phyloP scores from a whole-genome alignment of 2,329 filamentous ascomycete species.

The Tolypocladium amazonense region DNA sequence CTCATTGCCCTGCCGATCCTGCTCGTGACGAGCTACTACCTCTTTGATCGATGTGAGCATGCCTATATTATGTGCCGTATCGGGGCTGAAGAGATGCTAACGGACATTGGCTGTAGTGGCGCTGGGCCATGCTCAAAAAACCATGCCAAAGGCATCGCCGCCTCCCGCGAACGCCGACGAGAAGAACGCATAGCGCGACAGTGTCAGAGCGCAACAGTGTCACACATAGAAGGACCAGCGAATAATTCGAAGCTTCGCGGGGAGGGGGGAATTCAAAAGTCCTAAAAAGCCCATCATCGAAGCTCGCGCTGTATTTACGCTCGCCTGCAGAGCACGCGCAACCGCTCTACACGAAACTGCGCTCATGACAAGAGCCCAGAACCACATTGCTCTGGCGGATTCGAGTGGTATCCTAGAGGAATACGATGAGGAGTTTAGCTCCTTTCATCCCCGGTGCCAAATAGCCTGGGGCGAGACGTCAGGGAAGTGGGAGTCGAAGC shows the following conservation, averaged over 20 bases:
- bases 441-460: background rate
- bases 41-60: slow-evolving; percentile 39
- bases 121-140: slow-evolving; percentile 18
- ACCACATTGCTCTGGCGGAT: background rate
- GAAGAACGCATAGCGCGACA: background rate
- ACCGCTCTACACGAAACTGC: background rate
- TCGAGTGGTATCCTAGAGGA: background rate
- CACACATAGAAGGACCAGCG: background rate
- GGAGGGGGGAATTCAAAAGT: too few relatives aligned
- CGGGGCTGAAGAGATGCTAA: background rate
- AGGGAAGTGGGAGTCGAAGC: background rate
- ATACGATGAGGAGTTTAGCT: background rate
- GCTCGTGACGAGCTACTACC: slow-evolving; percentile 42
- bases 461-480: background rate
- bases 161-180: background rate
- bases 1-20: slow-evolving; percentile 45
- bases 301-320: background rate
- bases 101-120: slow-evolving; percentile 13
- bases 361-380: background rate
- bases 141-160: slow-evolving; percentile 7
- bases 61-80: too few relatives aligned
- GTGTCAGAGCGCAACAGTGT: background rate
- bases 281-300: background rate
- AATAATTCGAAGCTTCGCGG: too few relatives aligned
- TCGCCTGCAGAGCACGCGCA: background rate